A percentile compares a stretch with the other conserved stretches of the same genome.
These are phyloP conservation scores for Aspergillus cejpii DNA, from an alignment of 2,329 filamentous ascomycete species.

Conservation along the genomic window DNA sequence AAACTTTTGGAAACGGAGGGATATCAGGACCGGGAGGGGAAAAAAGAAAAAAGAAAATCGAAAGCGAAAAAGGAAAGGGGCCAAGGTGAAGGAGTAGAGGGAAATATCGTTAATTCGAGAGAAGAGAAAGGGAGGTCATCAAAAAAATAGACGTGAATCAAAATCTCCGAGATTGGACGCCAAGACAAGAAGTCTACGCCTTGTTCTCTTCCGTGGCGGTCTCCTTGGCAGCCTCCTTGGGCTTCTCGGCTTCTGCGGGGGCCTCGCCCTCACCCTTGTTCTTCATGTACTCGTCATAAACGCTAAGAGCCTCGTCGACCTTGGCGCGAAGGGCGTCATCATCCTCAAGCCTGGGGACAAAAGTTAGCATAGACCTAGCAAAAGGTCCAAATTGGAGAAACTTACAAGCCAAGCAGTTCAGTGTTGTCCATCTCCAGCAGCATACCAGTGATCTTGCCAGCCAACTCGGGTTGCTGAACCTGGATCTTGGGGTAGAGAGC, in stretches of 20 bases:
- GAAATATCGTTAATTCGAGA: conserved; percentile 23
- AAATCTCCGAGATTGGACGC: conserved; percentile 23
- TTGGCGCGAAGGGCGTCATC: conserved; percentile 83
- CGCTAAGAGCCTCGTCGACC: conserved; percentile 93
- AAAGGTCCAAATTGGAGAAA: too few species aligned
- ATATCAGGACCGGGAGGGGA: conserved; percentile 36
- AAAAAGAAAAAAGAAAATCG: conserved; percentile 20
- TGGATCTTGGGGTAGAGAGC: conserved; percentile 98
- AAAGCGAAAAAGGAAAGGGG: conserved; percentile 11
- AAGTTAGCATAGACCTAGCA: conserved; percentile 12
- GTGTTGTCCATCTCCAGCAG: conserved; percentile 97
- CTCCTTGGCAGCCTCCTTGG: conserved; percentile 42
- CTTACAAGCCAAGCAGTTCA: conserved; percentile 93
- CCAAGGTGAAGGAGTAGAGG: conserved; percentile 14
- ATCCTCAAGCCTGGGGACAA: conserved; percentile 66
- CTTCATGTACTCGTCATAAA: conserved; percentile 99
- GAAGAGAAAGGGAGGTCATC: conserved; percentile 28
- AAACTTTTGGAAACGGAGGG: conserved; percentile 39
- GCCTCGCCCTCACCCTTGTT: conserved; percentile 53
- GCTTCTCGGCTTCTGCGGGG: conserved; percentile 40
- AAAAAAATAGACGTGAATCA: conserved; percentile 32
- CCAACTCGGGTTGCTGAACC: conserved; percentile 85
- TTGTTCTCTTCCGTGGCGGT: conserved; percentile 37
- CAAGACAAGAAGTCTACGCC: conserved; percentile 29
- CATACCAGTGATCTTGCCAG: conserved; percentile 99